Conservation (phyloP, 2,329 filamentous ascomycete species). For the Penicillium hesseltinei region DNA sequence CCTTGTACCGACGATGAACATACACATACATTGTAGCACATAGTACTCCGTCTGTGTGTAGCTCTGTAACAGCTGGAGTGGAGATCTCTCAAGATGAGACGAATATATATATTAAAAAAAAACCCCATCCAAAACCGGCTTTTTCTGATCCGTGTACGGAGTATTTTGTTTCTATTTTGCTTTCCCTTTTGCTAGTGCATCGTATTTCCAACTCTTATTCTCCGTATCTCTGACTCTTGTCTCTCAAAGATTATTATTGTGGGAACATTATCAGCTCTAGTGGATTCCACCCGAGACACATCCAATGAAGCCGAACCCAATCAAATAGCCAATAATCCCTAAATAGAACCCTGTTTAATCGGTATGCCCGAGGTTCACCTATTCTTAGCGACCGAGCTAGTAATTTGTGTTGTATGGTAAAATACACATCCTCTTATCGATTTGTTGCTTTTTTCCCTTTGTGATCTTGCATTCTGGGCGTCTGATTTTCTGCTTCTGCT, state of each 20-base stretch:
- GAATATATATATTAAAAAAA: neutral
- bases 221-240: neutral
- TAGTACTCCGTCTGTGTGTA: neutral
- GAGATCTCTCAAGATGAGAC: neutral
- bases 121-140: neutral
- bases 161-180: neutral
- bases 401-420: constrained; percentile 7
- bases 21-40: neutral
- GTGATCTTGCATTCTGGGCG: constrained; percentile 2
- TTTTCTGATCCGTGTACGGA: neutral
- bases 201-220: neutral
- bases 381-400: constrained; percentile 12
- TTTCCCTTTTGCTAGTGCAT: neutral
- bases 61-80: neutral
- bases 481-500: constrained; percentile 1
- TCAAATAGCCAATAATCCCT: neutral
- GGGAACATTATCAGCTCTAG: neutral
- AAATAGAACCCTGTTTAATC: neutral
- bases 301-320: constrained; percentile 1
- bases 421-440: constrained; percentile 12
- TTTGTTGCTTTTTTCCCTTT: constrained; percentile 14
- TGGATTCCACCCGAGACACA: constrained; percentile 9
- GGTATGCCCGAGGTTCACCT: constrained; percentile 9
- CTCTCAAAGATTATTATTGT: neutral
- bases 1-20: neutral